Base-by-base conservation (phyloP, 208 protist species). In the Wallacemonas sp. region DNA sequence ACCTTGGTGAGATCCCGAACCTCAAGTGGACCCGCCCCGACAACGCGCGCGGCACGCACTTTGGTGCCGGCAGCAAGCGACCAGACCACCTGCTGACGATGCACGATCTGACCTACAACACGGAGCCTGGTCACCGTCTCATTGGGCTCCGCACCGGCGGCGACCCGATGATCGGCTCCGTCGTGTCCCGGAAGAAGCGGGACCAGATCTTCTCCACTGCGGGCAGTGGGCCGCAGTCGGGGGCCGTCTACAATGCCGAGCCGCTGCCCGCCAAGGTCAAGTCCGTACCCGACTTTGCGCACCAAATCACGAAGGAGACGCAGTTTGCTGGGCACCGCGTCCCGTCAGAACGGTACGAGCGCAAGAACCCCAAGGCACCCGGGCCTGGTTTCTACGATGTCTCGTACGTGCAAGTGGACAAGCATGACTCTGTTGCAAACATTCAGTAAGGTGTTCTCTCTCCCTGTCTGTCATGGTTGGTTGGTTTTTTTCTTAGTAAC, bases 231-330 rank as follows among this genome's bases (percentile, higher is more conserved):
- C 81, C 87, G 12, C n/a, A 71, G 20, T 57, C 80, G 33, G 71
- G 59, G 16, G 79, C 52, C 28, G 67, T 85, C 69, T 86, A 91
- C 72, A 70, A 79, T n/a, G 31, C 61, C 11, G 65, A 79, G 16
- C 38, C 72, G 4, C 74, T 77, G 11, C 41, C 50, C n/a, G 55
- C 61, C 1, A 57, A 50, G n/a, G 67, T 65, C 29, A 93, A 90
- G 65, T 84, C 59, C 33, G 81, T 93, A 64, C 83, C 87, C 5
- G 41, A 87, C 45, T 93, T 93, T 64, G 87, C 89, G 46, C 87
- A 87, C 68, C 87, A 93, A 48, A 93, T 90, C 26, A 93, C 87
- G 29, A 93, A 93, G 65, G 87, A 90, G 65, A 80, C 81, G 48
- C 82, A 93, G 76, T 93, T 93, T 62, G 83, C 81, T 57, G 87